phyloP scores from a whole-genome alignment of 768 basidiomycete species.

The Mycena metata region DNA sequence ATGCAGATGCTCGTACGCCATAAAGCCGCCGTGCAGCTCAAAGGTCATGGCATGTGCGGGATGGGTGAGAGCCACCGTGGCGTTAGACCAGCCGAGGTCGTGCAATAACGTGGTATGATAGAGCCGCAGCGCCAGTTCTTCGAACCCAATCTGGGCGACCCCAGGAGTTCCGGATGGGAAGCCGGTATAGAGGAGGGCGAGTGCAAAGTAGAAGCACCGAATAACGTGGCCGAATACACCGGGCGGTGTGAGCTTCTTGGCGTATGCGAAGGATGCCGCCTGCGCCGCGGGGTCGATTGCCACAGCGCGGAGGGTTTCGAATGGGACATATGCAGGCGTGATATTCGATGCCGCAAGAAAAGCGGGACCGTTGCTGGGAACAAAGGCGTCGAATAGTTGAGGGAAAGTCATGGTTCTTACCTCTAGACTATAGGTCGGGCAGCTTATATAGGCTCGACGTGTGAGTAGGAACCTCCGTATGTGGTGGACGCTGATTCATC shows the following conservation, averaged over 20 bases:
- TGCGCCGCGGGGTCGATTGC: not conserved
- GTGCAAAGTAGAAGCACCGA: conserved; percentile 21
- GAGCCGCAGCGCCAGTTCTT: conserved; percentile 5
- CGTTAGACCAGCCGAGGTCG: conserved; percentile 13
- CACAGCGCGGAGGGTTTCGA: conserved; percentile 1
- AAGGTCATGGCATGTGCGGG: conserved; percentile 22
- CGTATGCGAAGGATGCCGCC: conserved; percentile 8
- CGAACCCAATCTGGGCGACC: conserved; percentile 13
- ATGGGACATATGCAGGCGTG: not conserved
- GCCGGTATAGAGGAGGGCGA: conserved; percentile 15
- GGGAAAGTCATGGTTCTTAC: not conserved
- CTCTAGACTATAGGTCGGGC: too few relatives aligned
- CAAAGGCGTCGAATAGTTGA: conserved; percentile 15
- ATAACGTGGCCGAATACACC: conserved; percentile 2
- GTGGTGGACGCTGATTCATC: too few relatives aligned
- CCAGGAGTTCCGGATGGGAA: conserved; percentile 18
- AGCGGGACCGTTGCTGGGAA: conserved; percentile 5
- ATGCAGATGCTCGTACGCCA: conserved; percentile 20
- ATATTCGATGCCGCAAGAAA: conserved; percentile 2
- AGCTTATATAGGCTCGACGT: too few relatives aligned
- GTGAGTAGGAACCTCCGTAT: too few relatives aligned
- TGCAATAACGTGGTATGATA: conserved; percentile 14
- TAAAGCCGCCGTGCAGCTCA: conserved; percentile 14
- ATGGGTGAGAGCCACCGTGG: not conserved
- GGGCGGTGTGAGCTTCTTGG: conserved; percentile 13